Evolutionary conservation across 2,329 filamentous ascomycete species (phyloP).

Genomic region (Alternaria solani): DNA sequence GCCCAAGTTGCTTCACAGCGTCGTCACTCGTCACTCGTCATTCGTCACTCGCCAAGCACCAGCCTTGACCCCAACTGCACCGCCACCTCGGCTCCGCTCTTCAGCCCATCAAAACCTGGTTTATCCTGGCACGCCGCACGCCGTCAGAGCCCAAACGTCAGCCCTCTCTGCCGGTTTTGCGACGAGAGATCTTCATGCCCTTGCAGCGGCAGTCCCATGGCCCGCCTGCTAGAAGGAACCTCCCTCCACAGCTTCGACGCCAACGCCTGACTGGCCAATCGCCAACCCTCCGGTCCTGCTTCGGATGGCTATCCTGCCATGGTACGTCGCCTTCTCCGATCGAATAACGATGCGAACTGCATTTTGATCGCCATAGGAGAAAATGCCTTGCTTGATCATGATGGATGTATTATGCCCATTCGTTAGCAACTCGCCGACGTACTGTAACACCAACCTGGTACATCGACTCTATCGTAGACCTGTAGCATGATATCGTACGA

Average conservation of each 20-base stretch:
- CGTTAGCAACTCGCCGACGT: neutral
- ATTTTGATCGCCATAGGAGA: slow-evolving; percentile 1
- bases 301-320: slow-evolving; percentile 28
- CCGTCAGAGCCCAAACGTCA: slow-evolving; percentile 19
- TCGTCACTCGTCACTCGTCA: slow-evolving; percentile 18
- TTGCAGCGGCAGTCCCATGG: slow-evolving; percentile 43
- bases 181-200: slow-evolving; percentile 32
- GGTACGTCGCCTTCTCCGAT: slow-evolving; percentile 28
- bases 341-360: slow-evolving; percentile 14
- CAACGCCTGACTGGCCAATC: slow-evolving; percentile 25
- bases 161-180: slow-evolving; percentile 23
- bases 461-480: neutral
- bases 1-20: slow-evolving; percentile 13
- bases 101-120: slow-evolving; percentile 14
- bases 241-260: slow-evolving; percentile 11
- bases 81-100: slow-evolving; percentile 17
- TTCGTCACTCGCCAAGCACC: slow-evolving; percentile 18
- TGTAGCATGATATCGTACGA: neutral
- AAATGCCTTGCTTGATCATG: neutral
- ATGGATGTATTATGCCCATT: neutral
- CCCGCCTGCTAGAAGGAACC: slow-evolving; percentile 43
- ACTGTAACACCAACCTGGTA: neutral
- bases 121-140: slow-evolving; percentile 7
- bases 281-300: slow-evolving; percentile 7
- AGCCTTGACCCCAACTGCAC: slow-evolving; percentile 17